phyloP scores from a whole-genome alignment of 106 monocot genomes.

The Phalaenopsis aphrodite region DNA sequence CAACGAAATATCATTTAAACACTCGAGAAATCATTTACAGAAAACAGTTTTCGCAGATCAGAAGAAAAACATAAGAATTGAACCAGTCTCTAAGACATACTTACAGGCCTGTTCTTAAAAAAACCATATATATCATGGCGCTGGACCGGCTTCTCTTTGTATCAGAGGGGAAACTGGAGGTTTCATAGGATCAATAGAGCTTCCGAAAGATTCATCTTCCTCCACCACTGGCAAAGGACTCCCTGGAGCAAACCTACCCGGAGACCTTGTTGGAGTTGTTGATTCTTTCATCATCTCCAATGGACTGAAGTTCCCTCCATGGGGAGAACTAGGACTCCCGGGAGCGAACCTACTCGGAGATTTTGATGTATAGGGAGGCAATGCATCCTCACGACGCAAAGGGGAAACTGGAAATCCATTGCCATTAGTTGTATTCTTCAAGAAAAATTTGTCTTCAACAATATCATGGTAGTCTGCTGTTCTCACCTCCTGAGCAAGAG shows the following conservation, averaged over 20 bases:
- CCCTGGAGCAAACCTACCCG: constrained; percentile 16
- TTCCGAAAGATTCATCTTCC: constrained; percentile 7
- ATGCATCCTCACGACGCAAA: constrained; percentile 21
- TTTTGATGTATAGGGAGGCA: constrained; percentile 28
- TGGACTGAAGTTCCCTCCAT: constrained; percentile 5
- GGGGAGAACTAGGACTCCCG: background rate
- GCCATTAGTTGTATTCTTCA: constrained; percentile 9
- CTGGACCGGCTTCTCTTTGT: constrained; percentile 11
- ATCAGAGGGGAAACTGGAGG: constrained; percentile 24
- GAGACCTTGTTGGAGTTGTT: constrained; percentile 20
- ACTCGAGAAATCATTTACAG: background rate
- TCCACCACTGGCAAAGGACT: constrained; percentile 16
- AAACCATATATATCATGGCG: constrained; percentile 1
- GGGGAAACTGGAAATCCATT: constrained; percentile 12
- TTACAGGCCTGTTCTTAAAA: background rate
- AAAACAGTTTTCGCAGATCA: background rate
- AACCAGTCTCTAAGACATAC: background rate
- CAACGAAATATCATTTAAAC: background rate
- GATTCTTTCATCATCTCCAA: background rate
- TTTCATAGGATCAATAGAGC: constrained; percentile 12
- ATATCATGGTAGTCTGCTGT: constrained; percentile 44
- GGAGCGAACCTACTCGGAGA: background rate
- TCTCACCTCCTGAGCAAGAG: constrained; percentile 68
- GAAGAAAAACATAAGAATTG: background rate
- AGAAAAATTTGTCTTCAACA: constrained; percentile 26